Percentiles rank a stretch among this genome's conserved stretches.
Conservation (phyloP, 1,284 basidiomycete species). For the Irpex lacteus region DNA sequence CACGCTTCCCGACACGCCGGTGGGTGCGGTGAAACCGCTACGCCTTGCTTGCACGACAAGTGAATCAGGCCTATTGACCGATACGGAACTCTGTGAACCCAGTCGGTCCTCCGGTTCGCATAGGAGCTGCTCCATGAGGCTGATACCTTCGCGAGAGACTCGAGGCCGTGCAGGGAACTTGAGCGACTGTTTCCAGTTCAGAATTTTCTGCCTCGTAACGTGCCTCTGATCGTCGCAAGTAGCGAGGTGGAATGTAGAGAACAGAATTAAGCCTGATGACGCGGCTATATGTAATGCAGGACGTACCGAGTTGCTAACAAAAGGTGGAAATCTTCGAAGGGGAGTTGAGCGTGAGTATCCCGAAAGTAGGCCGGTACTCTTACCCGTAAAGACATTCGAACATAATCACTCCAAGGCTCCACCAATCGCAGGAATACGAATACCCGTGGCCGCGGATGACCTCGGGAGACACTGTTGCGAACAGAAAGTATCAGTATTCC, state of each 20-base stretch:
- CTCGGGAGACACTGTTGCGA: conserved; percentile 82
- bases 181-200: conserved; percentile 89
- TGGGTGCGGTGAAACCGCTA: conserved; percentile 65
- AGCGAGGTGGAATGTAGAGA: not conserved
- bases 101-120: conserved; percentile 95
- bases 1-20: conserved; percentile 45
- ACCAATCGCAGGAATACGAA: conserved; percentile 96
- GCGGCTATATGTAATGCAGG: not conserved
- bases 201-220: conserved; percentile 86
- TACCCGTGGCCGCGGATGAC: conserved; percentile 94
- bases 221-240: conserved; percentile 55
- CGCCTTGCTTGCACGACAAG: conserved; percentile 71
- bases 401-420: conserved; percentile 94
- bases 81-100: conserved; percentile 69
- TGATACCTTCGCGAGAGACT: conserved; percentile 83
- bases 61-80: conserved; percentile 73
- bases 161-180: conserved; percentile 84
- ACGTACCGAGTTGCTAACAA: conserved; percentile 85
- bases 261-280: not conserved
- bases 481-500: not conserved
- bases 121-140: conserved; percentile 84
- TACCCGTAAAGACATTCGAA: conserved; percentile 88
- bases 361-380: conserved; percentile 22
- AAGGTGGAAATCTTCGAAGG: conserved; percentile 78
- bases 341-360: conserved; percentile 17